Evolutionary conservation across 768 basidiomycete genomes (phyloP), one percentile per base, ranked within the genome.

Genomic region (Fomitopsis serialis): DNA sequence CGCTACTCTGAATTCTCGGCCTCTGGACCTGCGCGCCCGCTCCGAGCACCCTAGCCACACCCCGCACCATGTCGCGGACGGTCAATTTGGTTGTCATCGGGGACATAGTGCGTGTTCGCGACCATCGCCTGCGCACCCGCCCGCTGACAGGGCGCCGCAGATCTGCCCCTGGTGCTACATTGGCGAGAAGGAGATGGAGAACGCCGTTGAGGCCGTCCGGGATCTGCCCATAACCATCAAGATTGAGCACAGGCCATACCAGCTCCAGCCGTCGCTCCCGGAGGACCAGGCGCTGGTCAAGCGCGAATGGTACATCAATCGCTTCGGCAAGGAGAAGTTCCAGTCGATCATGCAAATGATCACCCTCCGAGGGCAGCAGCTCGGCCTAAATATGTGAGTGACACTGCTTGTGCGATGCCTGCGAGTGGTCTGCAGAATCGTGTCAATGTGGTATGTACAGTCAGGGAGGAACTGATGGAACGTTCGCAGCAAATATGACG

Each of bases 401-500:
- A 48, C 34, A 36, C 43, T 22, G 46, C 29, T 6, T 32, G 11
- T 32, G 29, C 29, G 29, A 21, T 29, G 11, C 47, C 45, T 21
- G 25, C 27, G 23, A n/a, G 17, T 44, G n/a, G 1, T 3, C 3
- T 35, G 46, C 3, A 17, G 47, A 21, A n/a, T 22, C 19, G 15
- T 19, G 12, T 6, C 6, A 32, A 32, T 32, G 29, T 11, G 29
- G 29, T 32, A 32, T 32, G 29, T 32, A 32, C 29, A 32, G 29
- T 11, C 29, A 32, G 11, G 11, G 29, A 32, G 29, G 29, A 32
- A 5, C 11, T 11, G 29, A 32, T 32, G 11, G 29, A 32, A 32
- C 29, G n/a, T n/a, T 32, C 17, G 15, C 60, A 89, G 87, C 49
- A 71, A 73, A 3, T 82, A 81, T 61, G 74, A 73, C 15, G 87